These are phyloP conservation scores for Penicillium cosmopolitanum DNA, from an alignment of 495 filamentous ascomycete species.

Conservation along the genomic window DNA sequence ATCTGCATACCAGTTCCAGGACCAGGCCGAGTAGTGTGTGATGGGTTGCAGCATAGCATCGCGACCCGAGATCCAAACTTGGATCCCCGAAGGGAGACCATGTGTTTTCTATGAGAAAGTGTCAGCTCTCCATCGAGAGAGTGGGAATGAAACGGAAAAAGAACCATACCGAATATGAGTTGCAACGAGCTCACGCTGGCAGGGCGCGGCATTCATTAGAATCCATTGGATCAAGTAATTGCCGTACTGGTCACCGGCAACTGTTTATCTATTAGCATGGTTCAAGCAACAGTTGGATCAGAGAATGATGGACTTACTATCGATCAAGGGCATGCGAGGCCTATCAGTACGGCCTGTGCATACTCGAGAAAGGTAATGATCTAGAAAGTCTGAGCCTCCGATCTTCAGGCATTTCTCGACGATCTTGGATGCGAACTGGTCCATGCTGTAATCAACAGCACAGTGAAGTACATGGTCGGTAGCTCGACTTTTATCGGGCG, in stretches of 20 bases:
- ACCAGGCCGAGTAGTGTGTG: slow-evolving; percentile 79
- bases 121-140: background rate
- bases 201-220: slow-evolving; percentile 79
- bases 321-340: slow-evolving; percentile 94
- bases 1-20: slow-evolving; percentile 72
- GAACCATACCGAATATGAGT: slow-evolving; percentile 74
- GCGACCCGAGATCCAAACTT: slow-evolving; percentile 98
- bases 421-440: slow-evolving; percentile 98
- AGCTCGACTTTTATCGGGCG: slow-evolving; percentile 87
- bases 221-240: slow-evolving; percentile 99
- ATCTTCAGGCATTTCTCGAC: slow-evolving; percentile 99
- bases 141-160: background rate
- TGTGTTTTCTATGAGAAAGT: slow-evolving; percentile 72
- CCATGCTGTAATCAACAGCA: slow-evolving; percentile 96
- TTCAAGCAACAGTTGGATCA: background rate
- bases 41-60: slow-evolving; percentile 97
- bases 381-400: slow-evolving; percentile 85
- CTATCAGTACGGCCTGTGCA: slow-evolving; percentile 89
- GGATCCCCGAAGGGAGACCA: slow-evolving; percentile 97
- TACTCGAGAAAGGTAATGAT: slow-evolving; percentile 90
- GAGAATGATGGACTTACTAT: slow-evolving; percentile 61
- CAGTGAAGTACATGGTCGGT: slow-evolving; percentile 93
- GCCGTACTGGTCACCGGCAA: slow-evolving; percentile 97
- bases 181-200: slow-evolving; percentile 91
- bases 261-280: slow-evolving; percentile 45